Evolutionary conservation across 495 filamentous ascomycete genomes (phyloP).

Genomic region (Neurospora terricola): DNA sequence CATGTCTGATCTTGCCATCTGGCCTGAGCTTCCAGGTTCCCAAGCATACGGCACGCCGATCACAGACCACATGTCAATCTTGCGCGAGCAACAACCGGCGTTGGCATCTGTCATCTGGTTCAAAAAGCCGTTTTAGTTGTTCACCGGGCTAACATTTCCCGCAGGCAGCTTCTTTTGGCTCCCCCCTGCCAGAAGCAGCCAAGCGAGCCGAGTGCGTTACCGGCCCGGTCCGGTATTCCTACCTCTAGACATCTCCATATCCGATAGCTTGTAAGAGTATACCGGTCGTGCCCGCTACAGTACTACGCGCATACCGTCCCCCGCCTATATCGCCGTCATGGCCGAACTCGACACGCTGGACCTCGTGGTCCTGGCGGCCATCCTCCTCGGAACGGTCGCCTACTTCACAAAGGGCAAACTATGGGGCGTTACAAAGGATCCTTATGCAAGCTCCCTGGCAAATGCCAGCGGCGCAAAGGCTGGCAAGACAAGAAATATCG

Average conservation of each 20-base stretch:
- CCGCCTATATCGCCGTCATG: constrained; percentile 43
- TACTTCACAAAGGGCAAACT: constrained; percentile 96
- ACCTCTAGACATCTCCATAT: neutral
- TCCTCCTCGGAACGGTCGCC: constrained; percentile 78
- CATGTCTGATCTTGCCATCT: neutral
- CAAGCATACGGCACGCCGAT: neutral
- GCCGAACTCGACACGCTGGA: constrained; percentile 94
- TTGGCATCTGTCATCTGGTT: neutral
- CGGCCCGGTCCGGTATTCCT: neutral
- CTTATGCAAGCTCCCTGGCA: constrained; percentile 65
- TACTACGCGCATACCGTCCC: neutral
- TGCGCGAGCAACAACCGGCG: neutral
- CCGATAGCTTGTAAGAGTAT: neutral
- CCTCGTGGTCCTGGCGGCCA: constrained; percentile 73
- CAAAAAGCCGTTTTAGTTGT: neutral
- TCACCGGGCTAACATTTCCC: neutral
- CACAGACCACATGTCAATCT: neutral
- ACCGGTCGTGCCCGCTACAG: neutral
- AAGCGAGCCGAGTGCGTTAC: neutral
- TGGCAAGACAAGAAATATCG: constrained; percentile 83
- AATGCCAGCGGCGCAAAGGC: constrained; percentile 62
- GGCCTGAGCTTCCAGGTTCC: neutral
- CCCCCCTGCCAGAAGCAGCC: neutral
- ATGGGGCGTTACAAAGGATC: constrained; percentile 82
- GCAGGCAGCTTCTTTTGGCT: neutral